Conservation (phyloP, 257 asterid species). For the Solanum sitiens region DNA sequence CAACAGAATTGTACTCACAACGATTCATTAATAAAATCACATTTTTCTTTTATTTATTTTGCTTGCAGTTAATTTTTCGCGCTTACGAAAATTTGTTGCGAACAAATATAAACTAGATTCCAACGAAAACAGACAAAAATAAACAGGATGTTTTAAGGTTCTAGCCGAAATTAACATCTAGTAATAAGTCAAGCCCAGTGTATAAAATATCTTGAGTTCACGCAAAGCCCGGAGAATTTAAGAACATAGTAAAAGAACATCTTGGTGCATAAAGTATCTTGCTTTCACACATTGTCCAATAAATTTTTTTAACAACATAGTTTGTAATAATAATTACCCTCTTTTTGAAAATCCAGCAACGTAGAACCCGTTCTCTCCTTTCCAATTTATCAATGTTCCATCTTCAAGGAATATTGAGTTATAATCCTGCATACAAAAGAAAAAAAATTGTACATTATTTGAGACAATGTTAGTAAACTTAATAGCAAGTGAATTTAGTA, state of each 20-base stretch:
- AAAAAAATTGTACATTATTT: background rate
- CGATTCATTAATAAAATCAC: too few relatives aligned
- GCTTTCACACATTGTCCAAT: accelerated
- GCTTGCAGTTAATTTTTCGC: too few relatives aligned
- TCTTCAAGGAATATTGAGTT: background rate
- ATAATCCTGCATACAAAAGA: background rate
- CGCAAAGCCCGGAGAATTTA: background rate
- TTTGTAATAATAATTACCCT: background rate
- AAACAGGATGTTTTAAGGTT: background rate
- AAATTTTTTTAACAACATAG: too few relatives aligned
- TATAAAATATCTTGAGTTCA: background rate
- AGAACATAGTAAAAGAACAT: background rate
- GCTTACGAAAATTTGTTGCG: too few relatives aligned
- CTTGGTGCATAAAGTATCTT: background rate
- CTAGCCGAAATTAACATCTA: background rate
- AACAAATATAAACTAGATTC: background rate
- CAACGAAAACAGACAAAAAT: background rate
- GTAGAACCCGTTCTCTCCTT: background rate
- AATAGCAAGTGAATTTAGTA: too few relatives aligned
- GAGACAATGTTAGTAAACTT: background rate
- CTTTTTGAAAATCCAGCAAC: background rate
- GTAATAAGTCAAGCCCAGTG: background rate
- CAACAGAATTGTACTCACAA: too few relatives aligned
- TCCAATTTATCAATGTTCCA: background rate
- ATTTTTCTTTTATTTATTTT: too few relatives aligned